phyloP scores from a whole-genome alignment of 176 grass and related monocot species.

The Oryza rufipogon region DNA sequence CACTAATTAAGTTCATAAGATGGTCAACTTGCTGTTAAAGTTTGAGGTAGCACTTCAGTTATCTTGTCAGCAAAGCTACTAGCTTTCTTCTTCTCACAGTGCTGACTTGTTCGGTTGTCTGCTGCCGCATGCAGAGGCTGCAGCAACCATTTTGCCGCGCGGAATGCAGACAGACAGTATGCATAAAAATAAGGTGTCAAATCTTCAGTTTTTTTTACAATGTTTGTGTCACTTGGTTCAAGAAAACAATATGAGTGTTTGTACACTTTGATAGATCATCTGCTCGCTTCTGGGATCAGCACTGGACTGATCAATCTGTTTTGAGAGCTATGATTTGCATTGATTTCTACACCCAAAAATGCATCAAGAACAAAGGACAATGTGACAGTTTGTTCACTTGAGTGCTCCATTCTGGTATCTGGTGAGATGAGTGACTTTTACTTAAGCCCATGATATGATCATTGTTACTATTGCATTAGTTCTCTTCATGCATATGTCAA shows the following conservation, averaged over 20 bases:
- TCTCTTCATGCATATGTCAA: neutral
- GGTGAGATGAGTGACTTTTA: conserved; percentile 41
- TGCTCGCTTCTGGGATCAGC: conserved; percentile 24
- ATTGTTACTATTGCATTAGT: neutral
- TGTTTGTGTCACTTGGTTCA: conserved; percentile 22
- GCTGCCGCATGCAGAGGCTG: conserved; percentile 31
- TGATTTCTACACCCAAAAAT: conserved; percentile 46
- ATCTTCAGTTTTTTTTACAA: neutral
- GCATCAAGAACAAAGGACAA: conserved; percentile 27
- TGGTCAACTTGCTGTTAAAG: conserved; percentile 19
- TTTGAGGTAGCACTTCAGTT: neutral
- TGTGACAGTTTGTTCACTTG: conserved; percentile 18
- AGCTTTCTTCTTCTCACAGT: conserved; percentile 6
- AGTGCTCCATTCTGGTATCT: conserved; percentile 37
- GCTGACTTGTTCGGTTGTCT: neutral
- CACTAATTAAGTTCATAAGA: conserved; percentile 1
- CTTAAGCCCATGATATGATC: conserved; percentile 34
- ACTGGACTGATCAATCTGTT: conserved; percentile 10
- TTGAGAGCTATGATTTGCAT: conserved; percentile 42
- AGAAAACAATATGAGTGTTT: conserved; percentile 33
- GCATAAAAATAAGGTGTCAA: conserved; percentile 30
- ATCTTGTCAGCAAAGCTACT: neutral
- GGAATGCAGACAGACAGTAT: conserved; percentile 17
- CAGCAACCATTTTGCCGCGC: conserved; percentile 40
- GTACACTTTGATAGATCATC: neutral